Evolutionary conservation across 2,329 filamentous ascomycete genomes (phyloP), one percentile per base, ranked within the genome.

Genomic region (Aschersonia sp.): DNA sequence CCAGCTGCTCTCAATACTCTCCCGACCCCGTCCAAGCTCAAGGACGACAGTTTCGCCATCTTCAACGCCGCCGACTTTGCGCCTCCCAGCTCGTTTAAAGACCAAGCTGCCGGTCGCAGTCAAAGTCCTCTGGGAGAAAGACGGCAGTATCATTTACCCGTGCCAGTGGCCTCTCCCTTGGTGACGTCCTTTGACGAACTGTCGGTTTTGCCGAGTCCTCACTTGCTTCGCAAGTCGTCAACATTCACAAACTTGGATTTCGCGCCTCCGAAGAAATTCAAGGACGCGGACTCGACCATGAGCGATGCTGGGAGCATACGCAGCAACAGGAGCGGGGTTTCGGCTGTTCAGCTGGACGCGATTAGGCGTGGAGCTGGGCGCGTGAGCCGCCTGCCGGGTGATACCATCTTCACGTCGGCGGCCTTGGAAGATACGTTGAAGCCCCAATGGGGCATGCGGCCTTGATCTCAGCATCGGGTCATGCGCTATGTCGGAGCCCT

Each of bases 181-280:
- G 82, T 76, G 30, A 87, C 84, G 51, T 75, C 89, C 4, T 96
- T 89, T 64, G 91, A 97, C 49, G 91, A 97, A 50, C 80, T 97
- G 52, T 67, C 83, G 9, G 75, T 77, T 6, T 80, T 98, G 53
- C 92, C 92, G 40, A 96, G 89, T 74, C 89, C 92, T 79, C 82
- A 89, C 61, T 57, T 79, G 58, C 73, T 92, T 46, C 80, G 84
- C 59, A 89, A 88, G 59, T 89, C 85, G 2, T 71, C 77, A 51
- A 86, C 84, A 1, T 91, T 89, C 59, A 91, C 85, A 3, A 78
- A 68, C 1, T 76, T 92, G 31, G 86, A 92, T 67, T 92, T 92
- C 61, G 85, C 85, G 3, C 83, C 86, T 31, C 85, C 85, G 32
- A 80, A 80, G 56, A 82, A 81, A 61, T 84, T 91, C 65, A 79